phyloP scores from a whole-genome alignment of 176 grass and related monocot species.

The Hordeum marinum region DNA sequence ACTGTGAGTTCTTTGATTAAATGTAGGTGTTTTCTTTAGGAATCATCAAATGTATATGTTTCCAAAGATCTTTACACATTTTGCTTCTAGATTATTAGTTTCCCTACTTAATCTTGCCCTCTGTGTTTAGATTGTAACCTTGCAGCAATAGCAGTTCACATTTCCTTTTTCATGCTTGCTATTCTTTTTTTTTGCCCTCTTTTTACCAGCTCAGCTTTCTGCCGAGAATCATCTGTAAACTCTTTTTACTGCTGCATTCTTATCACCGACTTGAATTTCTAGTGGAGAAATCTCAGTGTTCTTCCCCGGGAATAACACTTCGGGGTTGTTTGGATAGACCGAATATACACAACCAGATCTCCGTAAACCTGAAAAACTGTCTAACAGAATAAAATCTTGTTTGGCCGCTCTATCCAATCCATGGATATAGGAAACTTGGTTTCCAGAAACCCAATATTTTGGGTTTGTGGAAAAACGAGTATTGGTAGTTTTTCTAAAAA shows the following conservation, averaged over 20 bases:
- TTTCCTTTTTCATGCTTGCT: conserved; percentile 1
- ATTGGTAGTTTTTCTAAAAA: no score
- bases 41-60: conserved; percentile 9
- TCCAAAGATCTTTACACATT: conserved; percentile 6
- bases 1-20: conserved; percentile 45
- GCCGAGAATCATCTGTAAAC: not conserved
- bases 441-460: no score
- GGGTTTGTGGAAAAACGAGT: no score
- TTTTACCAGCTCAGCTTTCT: not conserved
- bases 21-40: conserved; percentile 4
- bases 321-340: no score
- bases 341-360: no score
- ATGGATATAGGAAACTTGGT: no score
- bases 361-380: no score
- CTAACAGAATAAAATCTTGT: no score
- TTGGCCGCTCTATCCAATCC: no score
- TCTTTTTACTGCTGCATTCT: not conserved
- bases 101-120: not conserved
- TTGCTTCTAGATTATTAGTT: not conserved
- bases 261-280: conserved; percentile 1
- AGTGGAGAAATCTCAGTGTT: not conserved
- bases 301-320: not conserved
- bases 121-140: conserved; percentile 5
- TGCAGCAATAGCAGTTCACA: not conserved
- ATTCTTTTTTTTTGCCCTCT: not conserved